Evolutionary conservation across 768 basidiomycete species (phyloP), one percentile per base, ranked within the genome.

Genomic region (Lyophyllum atratum): DNA sequence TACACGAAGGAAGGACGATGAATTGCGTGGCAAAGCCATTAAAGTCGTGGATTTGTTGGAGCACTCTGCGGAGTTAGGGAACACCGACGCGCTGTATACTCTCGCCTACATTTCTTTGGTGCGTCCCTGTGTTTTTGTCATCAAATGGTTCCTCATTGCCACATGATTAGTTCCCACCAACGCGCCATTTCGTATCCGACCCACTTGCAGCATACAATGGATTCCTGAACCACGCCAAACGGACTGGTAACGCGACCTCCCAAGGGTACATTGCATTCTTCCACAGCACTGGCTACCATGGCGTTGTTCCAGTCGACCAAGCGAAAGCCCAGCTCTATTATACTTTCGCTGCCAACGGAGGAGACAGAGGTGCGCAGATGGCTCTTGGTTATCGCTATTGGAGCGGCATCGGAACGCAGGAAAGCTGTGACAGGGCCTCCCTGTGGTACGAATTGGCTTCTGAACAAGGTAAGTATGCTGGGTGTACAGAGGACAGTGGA

Each of bases 331-430:
- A 96, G 59, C 78, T 98, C 0, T 91, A 96, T 65, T 94, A 95
- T 69, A 97, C 95, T 0, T 98, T 98, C 65, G 88, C 95, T 3
- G 95, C 93, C 1, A 86, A 95, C 49, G 89, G 90, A 1, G 92
- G 90, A 0, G 84, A 95, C 72, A 86, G 87, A 63, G 89, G 90
- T 5, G 91, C 96, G 0, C 88, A 95, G 69, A 95, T 96, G 92
- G 86, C 93, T 1, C 78, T 98, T 29, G 97, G 88, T 0, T 98
- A 96, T 71, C 85, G 95, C 25, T 88, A 95, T 66, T 98, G 95
- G 95, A 88, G 91, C 37, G 97, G 97, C 1, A 97, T 99, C 55
- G 92, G 95, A 11, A 89, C 93, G 0, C 75, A 85, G 51, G 94
- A 98, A 69, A 86, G 87, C 63, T 98, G 97, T 71, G 80, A 86